Evolutionary conservation across 2,329 filamentous ascomycete genomes (phyloP).

Genomic region (Huntiella savannae): DNA sequence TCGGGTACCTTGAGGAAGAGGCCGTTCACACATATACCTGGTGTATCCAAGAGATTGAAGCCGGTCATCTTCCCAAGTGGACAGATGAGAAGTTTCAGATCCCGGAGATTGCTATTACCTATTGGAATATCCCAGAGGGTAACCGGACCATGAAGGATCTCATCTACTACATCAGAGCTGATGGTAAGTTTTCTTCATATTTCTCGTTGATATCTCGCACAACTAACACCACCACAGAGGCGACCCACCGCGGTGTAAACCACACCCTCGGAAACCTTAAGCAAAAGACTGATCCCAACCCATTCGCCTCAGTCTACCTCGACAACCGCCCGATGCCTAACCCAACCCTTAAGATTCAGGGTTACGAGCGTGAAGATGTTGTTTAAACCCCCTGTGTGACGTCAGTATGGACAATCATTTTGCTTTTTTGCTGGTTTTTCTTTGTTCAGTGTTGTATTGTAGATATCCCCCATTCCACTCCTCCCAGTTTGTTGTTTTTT

Average conservation of each 20-base stretch:
- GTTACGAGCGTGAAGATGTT: conserved; percentile 72
- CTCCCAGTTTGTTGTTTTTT: background rate
- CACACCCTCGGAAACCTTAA: conserved; percentile 82
- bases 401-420: too few species aligned
- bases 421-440: background rate
- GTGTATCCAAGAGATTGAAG: conserved; percentile 70
- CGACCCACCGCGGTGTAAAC: conserved; percentile 83
- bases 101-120: conserved; percentile 72
- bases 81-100: conserved; percentile 47
- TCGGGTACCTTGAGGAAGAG: conserved; percentile 93
- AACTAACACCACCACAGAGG: conserved; percentile 32
- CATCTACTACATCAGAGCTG: conserved; percentile 73
- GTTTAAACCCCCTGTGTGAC: conserved; percentile 24
- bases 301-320: conserved; percentile 71
- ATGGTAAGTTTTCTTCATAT: conserved; percentile 19
- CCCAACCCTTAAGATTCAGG: conserved; percentile 42
- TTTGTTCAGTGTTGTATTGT: background rate
- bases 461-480: conserved; percentile 7
- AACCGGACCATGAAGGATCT: conserved; percentile 69
- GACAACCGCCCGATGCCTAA: conserved; percentile 47
- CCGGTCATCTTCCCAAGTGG: conserved; percentile 71
- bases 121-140: conserved; percentile 87
- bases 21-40: conserved; percentile 90
- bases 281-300: conserved; percentile 75
- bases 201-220: background rate